A percentile compares a stretch with the other conserved stretches of the same genome.
Conservation (phyloP, 257 asterid species). For the Coffea canephora region DNA sequence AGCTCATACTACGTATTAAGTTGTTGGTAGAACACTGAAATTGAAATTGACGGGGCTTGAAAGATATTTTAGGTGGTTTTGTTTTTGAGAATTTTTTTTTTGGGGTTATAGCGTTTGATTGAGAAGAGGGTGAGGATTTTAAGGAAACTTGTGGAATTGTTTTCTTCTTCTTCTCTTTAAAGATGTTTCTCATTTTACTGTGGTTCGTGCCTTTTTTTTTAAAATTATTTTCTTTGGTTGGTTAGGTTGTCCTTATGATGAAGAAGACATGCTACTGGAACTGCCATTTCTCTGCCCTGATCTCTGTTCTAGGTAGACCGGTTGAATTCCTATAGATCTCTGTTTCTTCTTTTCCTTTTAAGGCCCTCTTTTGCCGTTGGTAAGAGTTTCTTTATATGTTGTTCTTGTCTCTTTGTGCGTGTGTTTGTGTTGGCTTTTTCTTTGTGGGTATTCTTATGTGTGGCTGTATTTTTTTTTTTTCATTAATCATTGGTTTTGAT, state of each 20-base stretch:
- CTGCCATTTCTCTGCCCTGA: conserved; percentile 11
- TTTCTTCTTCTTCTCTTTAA: no score
- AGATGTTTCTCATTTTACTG: not conserved
- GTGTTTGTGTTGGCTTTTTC: not conserved
- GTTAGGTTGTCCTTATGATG: conserved; percentile 12
- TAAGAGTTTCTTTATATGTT: not conserved
- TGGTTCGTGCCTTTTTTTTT: not conserved
- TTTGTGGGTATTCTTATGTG: not conserved
- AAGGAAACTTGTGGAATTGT: not conserved
- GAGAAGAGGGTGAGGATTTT: no score
- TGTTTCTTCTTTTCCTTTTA: not conserved
- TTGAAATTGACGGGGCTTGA: not conserved
- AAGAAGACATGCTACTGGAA: conserved; percentile 20
- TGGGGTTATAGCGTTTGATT: not conserved
- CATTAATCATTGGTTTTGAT: not conserved
- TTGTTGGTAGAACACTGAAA: no score
- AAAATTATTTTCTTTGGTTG: not conserved
- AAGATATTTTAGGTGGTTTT: not conserved
- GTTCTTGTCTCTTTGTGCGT: no score
- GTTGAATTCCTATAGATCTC: conserved; percentile 12
- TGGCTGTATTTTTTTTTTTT: not conserved
- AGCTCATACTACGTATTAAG: not conserved
- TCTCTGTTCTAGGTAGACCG: conserved; percentile 7
- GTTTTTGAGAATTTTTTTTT: not conserved
- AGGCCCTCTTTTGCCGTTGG: not conserved